Evolutionary conservation across 2,329 filamentous ascomycete genomes (phyloP).

Genomic region (Aspergillus ochraceoroseus): DNA sequence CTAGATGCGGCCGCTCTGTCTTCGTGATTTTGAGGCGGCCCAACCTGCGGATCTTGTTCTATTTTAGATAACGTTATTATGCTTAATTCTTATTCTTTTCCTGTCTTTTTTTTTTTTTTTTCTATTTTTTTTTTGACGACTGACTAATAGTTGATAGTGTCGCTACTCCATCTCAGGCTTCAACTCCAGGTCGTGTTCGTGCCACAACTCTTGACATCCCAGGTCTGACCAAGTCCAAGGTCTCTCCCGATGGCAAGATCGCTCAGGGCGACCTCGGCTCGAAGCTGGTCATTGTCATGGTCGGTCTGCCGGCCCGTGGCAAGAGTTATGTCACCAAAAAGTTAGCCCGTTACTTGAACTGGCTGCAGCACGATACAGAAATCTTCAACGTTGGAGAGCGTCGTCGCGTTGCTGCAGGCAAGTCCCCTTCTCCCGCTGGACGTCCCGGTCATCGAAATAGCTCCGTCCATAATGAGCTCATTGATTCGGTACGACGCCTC

Average conservation of each 20-base stretch:
- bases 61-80: no score
- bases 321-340: slow-evolving; percentile 99
- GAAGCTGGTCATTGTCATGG: slow-evolving; percentile 98
- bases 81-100: slow-evolving; percentile 4
- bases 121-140: not conserved
- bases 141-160: no score
- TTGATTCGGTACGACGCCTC: slow-evolving; percentile 43
- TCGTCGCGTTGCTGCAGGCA: slow-evolving; percentile 67
- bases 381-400: slow-evolving; percentile 98
- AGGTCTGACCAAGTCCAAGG: slow-evolving; percentile 88
- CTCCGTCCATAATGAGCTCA: slow-evolving; percentile 39
- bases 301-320: slow-evolving; percentile 86
- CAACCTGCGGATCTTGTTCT: slow-evolving; percentile 2
- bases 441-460: slow-evolving; percentile 22
- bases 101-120: slow-evolving; percentile 1
- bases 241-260: slow-evolving; percentile 92
- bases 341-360: slow-evolving; percentile 87
- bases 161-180: slow-evolving; percentile 21
- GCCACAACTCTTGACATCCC: slow-evolving; percentile 96
- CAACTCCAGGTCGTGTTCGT: slow-evolving; percentile 74
- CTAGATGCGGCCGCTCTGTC: slow-evolving; percentile 12
- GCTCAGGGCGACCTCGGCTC: slow-evolving; percentile 89
- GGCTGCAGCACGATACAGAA: slow-evolving; percentile 90
- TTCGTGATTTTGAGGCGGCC: slow-evolving; percentile 6
- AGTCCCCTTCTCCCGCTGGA: slow-evolving; percentile 34